Evolutionary conservation across 495 filamentous ascomycete species (phyloP), one percentile per base, ranked within the genome.

Genomic region (Xylaria telfairii): DNA sequence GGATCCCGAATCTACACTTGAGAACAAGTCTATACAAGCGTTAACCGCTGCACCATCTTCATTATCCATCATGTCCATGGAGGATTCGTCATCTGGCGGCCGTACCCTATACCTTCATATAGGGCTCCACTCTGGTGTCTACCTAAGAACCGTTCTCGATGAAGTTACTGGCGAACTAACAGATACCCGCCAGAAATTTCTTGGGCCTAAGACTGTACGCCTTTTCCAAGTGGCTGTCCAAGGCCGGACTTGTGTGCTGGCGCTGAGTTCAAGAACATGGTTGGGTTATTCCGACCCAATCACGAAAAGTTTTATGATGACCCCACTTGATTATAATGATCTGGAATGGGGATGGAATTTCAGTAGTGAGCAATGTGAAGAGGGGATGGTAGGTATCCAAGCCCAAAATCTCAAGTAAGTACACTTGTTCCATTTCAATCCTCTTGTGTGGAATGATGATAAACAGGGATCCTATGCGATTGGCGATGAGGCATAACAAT

Each of bases 321-420:
- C 95, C 0, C 96, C 96, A 0, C 80, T 99, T 46, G 91, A 92
- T 75, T 97, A 97, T 74, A 87, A 88, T 34, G 90, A 89, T n/a
- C 85, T 99, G 8, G 94, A 97, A 76, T 97, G 93, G 85, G 95
- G 92, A 26, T 97, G 94, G 91, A 97, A 92, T 73, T 98, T 99
- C 74, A 96, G 92, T 74, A 97, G 93, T 74, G 93, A 97, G 81
- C 91, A 96, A 75, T 96, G 94, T 72, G 85, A 90, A 17, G 94
- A 97, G 81, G 95, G 96, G 28, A 95, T 99, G 91, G 95, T 98
- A 44, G 95, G 94, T 65, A 95, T 99, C 65, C 92, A 97, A 80
- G 93, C 90, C 34, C 90, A 94, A 76, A 96, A 92, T 78, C 84
- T 99, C 24, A 85, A 93, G 94, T 96, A 88, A 80, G 93, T 89